Percentiles rank a stretch among this genome's conserved stretches.
Conservation (phyloP, 306 rosid species). For the Casuarina glauca region DNA sequence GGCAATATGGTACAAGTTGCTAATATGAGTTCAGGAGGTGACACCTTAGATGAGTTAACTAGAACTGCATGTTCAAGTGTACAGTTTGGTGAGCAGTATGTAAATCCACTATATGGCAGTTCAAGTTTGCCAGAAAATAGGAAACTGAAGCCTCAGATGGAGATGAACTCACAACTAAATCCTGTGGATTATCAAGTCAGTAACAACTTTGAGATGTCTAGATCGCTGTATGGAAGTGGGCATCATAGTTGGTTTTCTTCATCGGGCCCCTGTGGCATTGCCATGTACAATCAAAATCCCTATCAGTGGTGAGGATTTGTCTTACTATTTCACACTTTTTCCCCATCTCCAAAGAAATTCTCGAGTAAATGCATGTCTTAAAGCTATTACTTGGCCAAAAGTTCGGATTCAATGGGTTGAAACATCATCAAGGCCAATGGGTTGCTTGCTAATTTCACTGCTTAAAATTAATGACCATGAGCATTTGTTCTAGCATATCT, state of each 20-base stretch:
- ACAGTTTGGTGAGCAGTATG: conserved; percentile 52
- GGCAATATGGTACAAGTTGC: conserved; percentile 50
- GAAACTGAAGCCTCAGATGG: conserved; percentile 33
- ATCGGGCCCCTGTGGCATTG: conserved; percentile 50
- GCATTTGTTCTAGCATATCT: background rate
- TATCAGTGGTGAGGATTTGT: conserved; percentile 47
- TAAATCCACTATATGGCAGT: conserved; percentile 35
- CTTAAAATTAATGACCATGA: background rate
- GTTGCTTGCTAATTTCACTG: background rate
- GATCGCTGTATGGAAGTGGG: conserved; percentile 50
- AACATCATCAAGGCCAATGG: background rate
- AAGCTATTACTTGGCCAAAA: background rate
- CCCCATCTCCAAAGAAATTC: background rate
- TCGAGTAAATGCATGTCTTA: background rate
- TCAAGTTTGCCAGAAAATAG: conserved; percentile 35
- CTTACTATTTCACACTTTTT: background rate
- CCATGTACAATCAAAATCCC: conserved; percentile 54
- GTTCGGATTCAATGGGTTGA: background rate
- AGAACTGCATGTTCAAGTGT: conserved; percentile 46
- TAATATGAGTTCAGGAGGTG: conserved; percentile 47
- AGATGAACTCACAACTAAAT: conserved; percentile 38
- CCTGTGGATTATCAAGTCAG: conserved; percentile 53
- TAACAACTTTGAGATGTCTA: conserved; percentile 46
- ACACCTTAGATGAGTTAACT: conserved; percentile 47
- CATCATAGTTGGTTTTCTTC: conserved; percentile 61